phyloP scores from a whole-genome alignment of 1,284 basidiomycete genomes.

The Peniophora sp. region DNA sequence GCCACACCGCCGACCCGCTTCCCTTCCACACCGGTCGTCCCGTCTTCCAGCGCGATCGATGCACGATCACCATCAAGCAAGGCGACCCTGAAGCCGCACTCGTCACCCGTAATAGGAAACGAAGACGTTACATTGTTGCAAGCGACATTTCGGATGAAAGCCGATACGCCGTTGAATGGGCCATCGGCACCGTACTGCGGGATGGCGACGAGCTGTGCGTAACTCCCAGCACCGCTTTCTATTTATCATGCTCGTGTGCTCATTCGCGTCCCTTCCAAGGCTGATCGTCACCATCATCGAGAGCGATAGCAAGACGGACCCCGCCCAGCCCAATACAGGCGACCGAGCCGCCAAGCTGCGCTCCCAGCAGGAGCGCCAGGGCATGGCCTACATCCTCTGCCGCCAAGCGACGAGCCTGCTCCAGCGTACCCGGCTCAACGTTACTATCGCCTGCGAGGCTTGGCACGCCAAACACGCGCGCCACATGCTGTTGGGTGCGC shows the following conservation, averaged over 20 bases:
- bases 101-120: conserved; percentile 44
- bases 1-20: conserved; percentile 45
- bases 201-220: conserved; percentile 86
- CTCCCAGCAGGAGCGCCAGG: conserved; percentile 91
- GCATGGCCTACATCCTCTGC: conserved; percentile 77
- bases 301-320: conserved; percentile 87
- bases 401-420: conserved; percentile 85
- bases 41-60: conserved; percentile 84
- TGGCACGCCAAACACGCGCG: conserved; percentile 92
- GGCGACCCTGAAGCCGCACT: conserved; percentile 63
- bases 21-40: conserved; percentile 68
- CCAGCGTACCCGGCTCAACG: conserved; percentile 83
- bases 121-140: conserved; percentile 79
- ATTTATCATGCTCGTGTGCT: conserved; percentile 5
- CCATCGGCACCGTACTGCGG: conserved; percentile 90
- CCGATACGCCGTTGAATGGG: conserved; percentile 91
- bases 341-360: conserved; percentile 74
- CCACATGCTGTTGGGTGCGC: conserved; percentile 82
- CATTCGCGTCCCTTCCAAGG: conserved; percentile 20
- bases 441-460: conserved; percentile 86
- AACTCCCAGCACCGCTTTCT: neutral
- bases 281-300: conserved; percentile 88
- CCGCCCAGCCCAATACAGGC: conserved; percentile 55
- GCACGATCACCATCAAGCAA: conserved; percentile 85
- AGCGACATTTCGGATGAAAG: conserved; percentile 93